Conservation (phyloP, 208 protist genomes). For the Trichomonas vaginalis region DNA sequence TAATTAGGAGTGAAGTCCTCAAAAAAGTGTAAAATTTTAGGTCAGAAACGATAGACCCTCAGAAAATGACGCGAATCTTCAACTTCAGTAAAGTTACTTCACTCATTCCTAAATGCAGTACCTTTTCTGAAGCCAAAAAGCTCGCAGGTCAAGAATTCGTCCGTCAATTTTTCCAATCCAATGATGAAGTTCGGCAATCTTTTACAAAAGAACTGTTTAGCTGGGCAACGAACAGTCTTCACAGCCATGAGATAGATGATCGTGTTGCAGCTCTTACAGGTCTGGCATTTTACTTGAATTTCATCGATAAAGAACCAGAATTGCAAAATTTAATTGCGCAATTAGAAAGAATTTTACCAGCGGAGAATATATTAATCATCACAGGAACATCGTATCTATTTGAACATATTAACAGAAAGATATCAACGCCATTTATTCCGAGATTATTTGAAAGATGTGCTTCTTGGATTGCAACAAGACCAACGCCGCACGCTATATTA, state of each 20-base stretch:
- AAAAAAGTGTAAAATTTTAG: no score
- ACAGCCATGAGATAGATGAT: not conserved
- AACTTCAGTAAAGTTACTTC: not conserved
- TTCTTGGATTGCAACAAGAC: not conserved
- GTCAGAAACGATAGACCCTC: no score
- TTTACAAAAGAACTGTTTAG: not conserved
- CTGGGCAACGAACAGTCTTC: not conserved
- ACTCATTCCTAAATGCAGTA: not conserved
- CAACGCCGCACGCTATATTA: not conserved
- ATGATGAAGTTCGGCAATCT: not conserved
- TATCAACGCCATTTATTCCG: not conserved
- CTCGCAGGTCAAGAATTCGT: not conserved
- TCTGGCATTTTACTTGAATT: not conserved
- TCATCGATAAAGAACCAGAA: not conserved
- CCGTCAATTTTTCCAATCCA: not conserved
- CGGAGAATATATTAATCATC: not conserved
- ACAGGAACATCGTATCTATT: not conserved
- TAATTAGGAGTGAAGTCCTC: no score
- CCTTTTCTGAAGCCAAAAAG: not conserved
- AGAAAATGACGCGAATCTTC: no score
- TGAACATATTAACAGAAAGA: not conserved
- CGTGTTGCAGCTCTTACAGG: not conserved
- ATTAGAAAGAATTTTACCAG: not conserved
- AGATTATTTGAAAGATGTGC: not conserved
- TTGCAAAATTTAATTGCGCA: not conserved